Conservation (phyloP, 345 rosid species). For the Trapa incisa region DNA sequence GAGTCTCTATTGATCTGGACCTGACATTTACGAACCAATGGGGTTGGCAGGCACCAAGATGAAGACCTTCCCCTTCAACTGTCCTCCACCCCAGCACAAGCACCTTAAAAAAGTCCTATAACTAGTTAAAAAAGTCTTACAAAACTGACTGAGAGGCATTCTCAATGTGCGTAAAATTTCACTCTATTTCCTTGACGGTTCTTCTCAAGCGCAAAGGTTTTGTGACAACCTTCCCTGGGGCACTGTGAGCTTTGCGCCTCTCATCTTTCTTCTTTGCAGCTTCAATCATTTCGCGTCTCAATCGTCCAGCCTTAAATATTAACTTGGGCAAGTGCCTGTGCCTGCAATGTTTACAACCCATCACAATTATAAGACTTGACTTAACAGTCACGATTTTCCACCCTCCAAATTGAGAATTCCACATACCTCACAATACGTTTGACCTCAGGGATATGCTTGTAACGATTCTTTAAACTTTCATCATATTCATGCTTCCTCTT, state of each 20-base stretch:
- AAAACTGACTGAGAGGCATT: not conserved
- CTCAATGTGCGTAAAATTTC: conserved; percentile 4
- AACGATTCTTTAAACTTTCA: conserved; percentile 76
- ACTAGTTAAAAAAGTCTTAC: no score
- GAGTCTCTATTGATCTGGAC: no score
- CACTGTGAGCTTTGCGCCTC: conserved; percentile 82
- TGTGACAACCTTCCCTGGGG: conserved; percentile 49
- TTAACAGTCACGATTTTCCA: not conserved
- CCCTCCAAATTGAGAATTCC: not conserved
- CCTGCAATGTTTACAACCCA: no score
- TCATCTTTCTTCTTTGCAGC: conserved; percentile 67
- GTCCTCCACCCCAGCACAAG: no score
- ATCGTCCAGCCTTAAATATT: conserved; percentile 49
- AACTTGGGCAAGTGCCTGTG: conserved; percentile 59
- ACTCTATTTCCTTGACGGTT: conserved; percentile 72
- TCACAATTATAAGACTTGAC: no score
- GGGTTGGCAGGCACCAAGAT: no score
- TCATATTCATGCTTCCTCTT: conserved; percentile 62
- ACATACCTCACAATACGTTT: conserved; percentile 74
- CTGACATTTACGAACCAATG: no score
- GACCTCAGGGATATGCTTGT: conserved; percentile 81
- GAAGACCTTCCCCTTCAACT: no score
- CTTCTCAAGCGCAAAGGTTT: conserved; percentile 35
- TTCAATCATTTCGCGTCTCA: conserved; percentile 38
- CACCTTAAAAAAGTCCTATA: no score